phyloP scores from a whole-genome alignment of 352 stramenopile genomes.

The Pythium aristosporum region DNA sequence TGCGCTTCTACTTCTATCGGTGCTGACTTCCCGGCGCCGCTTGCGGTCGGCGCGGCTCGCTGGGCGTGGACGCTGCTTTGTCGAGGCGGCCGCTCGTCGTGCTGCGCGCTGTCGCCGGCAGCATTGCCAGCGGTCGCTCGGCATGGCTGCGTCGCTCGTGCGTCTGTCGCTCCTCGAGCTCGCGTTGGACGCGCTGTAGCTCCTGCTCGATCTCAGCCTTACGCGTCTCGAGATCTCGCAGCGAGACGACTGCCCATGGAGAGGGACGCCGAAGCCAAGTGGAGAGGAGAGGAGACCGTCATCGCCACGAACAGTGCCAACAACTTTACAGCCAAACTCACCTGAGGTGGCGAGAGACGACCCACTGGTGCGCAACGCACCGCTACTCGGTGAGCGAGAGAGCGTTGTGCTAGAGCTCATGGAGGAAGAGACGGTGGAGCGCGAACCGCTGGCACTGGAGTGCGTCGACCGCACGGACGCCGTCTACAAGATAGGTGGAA shows the following conservation, averaged over 20 bases:
- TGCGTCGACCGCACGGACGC: slow-evolving; percentile 9
- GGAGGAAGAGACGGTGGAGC: background rate
- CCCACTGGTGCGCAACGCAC: background rate
- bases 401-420: background rate
- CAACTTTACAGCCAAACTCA: slow-evolving; percentile 3
- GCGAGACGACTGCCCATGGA: slow-evolving; percentile 34
- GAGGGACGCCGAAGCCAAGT: background rate
- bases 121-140: slow-evolving; percentile 18
- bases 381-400: slow-evolving; percentile 12
- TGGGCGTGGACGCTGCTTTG: background rate
- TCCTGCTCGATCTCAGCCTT: slow-evolving; percentile 65
- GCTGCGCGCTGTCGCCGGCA: slow-evolving; percentile 10
- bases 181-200: slow-evolving; percentile 41
- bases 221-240: slow-evolving; percentile 52
- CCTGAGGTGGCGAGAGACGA: slow-evolving; percentile 42
- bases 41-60: background rate
- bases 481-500: background rate
- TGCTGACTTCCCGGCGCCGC: slow-evolving; percentile 7
- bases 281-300: background rate
- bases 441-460: background rate
- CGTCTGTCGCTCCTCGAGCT: slow-evolving; percentile 35
- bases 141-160: slow-evolving; percentile 17
- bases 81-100: background rate
- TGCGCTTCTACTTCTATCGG: background rate
- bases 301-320: background rate